These are phyloP conservation scores for Melanogaster broomeanus DNA, from an alignment of 768 basidiomycete genomes.

Conservation along the genomic window DNA sequence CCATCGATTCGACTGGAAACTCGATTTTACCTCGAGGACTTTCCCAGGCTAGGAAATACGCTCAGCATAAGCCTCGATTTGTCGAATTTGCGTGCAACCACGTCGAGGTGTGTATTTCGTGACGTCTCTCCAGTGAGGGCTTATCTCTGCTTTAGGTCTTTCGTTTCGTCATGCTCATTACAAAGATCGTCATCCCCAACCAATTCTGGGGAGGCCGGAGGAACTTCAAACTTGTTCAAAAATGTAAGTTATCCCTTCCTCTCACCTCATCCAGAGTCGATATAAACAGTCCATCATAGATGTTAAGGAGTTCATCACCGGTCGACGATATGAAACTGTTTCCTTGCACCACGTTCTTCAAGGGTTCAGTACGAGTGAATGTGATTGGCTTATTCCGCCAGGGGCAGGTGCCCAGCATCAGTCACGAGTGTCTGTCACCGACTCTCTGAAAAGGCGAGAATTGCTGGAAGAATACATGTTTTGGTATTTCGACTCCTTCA, in stretches of 20 bases:
- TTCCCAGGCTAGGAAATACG: slow-evolving; percentile 48
- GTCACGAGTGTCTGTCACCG: slow-evolving; percentile 57
- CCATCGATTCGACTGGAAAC: slow-evolving; percentile 55
- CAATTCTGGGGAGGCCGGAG: slow-evolving; percentile 74
- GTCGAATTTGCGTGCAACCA: slow-evolving; percentile 71
- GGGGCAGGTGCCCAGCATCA: slow-evolving; percentile 40
- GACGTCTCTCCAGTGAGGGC: not conserved
- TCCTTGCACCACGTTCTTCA: slow-evolving; percentile 79
- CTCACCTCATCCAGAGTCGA: not conserved
- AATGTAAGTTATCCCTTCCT: slow-evolving; percentile 45
- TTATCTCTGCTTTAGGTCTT: slow-evolving; percentile 54
- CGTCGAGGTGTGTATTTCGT: slow-evolving; percentile 50
- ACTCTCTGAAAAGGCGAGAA: slow-evolving; percentile 75
- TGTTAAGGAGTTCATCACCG: slow-evolving; percentile 69
- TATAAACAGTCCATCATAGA: slow-evolving; percentile 44
- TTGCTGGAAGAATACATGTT: slow-evolving; percentile 86
- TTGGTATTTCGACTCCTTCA: slow-evolving; percentile 91
- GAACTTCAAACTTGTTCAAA: slow-evolving; percentile 63
- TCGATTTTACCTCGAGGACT: slow-evolving; percentile 45
- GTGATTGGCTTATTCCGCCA: slow-evolving; percentile 73
- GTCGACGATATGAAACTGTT: slow-evolving; percentile 79
- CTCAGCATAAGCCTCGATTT: slow-evolving; percentile 69
- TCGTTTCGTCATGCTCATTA: slow-evolving; percentile 62
- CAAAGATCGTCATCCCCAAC: slow-evolving; percentile 70
- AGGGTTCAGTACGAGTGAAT: slow-evolving; percentile 69